Conservation (phyloP, 495 filamentous ascomycete species). For the Oleoguttula mirabilis region DNA sequence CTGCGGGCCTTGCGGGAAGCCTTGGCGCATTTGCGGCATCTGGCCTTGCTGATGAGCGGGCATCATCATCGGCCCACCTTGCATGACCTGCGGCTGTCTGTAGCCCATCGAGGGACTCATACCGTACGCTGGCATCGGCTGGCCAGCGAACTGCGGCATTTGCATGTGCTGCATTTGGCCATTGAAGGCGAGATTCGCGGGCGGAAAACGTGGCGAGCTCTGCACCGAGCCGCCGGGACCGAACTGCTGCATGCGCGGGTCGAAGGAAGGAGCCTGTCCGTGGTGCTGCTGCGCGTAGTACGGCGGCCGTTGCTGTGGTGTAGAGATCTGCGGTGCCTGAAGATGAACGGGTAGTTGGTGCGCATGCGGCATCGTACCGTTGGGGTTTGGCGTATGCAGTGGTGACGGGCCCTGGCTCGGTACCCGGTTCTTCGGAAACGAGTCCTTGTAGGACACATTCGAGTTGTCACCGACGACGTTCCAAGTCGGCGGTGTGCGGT, state of each 20-base stretch:
- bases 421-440: slow-evolving; percentile 54
- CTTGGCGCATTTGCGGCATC: not conserved
- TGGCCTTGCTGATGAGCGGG: not conserved
- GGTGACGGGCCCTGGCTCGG: slow-evolving; percentile 49
- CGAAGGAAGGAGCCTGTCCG: slow-evolving; percentile 44
- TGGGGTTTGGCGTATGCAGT: slow-evolving; percentile 48
- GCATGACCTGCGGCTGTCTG: slow-evolving; percentile 10
- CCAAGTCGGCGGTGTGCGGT: slow-evolving; percentile 72
- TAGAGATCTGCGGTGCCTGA: slow-evolving; percentile 24
- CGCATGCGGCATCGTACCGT: slow-evolving; percentile 59
- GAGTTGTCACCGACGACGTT: slow-evolving; percentile 41
- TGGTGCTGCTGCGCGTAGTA: slow-evolving; percentile 47
- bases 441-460: slow-evolving; percentile 58
- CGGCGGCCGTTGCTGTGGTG: slow-evolving; percentile 24
- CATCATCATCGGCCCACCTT: slow-evolving; percentile 5
- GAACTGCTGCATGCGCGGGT: slow-evolving; percentile 59
- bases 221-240: slow-evolving; percentile 64
- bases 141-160: slow-evolving; percentile 47
- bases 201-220: slow-evolving; percentile 66
- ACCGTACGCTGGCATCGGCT: slow-evolving; percentile 58
- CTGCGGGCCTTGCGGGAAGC: not conserved
- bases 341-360: slow-evolving; percentile 55
- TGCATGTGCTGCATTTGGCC: slow-evolving; percentile 52
- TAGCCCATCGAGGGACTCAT: slow-evolving; percentile 41
- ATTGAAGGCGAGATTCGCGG: slow-evolving; percentile 55